phyloP scores from a whole-genome alignment of 1,284 basidiomycete genomes.

The Microbotryum silenes-acaulis region DNA sequence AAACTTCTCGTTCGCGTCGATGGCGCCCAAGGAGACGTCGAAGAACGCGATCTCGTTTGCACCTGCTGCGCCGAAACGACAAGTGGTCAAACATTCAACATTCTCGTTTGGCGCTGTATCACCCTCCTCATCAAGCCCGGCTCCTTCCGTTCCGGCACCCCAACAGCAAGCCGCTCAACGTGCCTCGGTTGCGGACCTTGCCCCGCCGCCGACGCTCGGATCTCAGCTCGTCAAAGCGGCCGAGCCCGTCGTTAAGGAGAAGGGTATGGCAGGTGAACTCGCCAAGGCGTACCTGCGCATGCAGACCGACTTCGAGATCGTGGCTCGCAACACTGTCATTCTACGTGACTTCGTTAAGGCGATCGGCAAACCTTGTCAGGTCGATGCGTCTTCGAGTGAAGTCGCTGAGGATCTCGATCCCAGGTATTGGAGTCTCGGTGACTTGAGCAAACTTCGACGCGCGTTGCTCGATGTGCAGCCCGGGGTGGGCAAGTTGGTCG shows the following conservation, averaged over 20 bases:
- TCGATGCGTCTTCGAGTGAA: neutral
- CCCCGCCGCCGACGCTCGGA: conserved; percentile 19
- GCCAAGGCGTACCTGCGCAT: conserved; percentile 40
- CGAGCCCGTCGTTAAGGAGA: conserved; percentile 33
- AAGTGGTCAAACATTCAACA: neutral
- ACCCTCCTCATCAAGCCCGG: conserved; percentile 5
- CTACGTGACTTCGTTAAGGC: conserved; percentile 21
- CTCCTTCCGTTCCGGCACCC: neutral
- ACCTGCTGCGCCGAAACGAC: conserved; percentile 34
- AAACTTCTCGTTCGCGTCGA: neutral
- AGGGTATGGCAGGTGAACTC: conserved; percentile 36
- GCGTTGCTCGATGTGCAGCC: conserved; percentile 35
- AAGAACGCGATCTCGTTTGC: conserved; percentile 33
- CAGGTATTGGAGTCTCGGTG: conserved; percentile 41
- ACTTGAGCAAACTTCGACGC: conserved; percentile 35
- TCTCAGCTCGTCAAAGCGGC: conserved; percentile 6
- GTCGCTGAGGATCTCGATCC: conserved; percentile 21
- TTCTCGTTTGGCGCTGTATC: conserved; percentile 11
- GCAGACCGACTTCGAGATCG: conserved; percentile 40
- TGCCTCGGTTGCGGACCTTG: too few relatives aligned
- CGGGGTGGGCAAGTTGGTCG: conserved; percentile 35
- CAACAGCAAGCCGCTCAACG: neutral
- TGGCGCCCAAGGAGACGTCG: neutral
- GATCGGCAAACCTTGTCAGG: conserved; percentile 18
- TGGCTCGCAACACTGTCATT: conserved; percentile 30